Evolutionary conservation across 108 stramenopile genomes (phyloP).

Genomic region (Nitzschia palea): DNA sequence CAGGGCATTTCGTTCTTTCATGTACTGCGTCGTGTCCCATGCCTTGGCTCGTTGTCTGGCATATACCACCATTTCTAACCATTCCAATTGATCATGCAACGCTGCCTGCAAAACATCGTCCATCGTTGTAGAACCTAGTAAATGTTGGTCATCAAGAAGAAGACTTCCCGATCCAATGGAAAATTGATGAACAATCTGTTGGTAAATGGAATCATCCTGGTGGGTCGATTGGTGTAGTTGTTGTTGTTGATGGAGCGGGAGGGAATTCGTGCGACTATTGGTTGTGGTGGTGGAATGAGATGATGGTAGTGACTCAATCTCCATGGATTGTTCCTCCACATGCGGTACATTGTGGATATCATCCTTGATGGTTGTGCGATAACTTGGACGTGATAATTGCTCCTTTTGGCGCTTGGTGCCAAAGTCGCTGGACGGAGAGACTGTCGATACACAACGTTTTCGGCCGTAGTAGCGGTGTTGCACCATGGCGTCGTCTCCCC

Average conservation of each 20-base stretch:
- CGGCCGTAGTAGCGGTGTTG: too few relatives aligned
- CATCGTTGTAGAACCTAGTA: neutral
- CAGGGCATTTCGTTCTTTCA: neutral
- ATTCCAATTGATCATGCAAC: neutral
- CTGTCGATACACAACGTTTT: too few relatives aligned
- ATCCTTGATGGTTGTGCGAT: too few relatives aligned
- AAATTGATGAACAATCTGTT: slow-evolving; percentile 1
- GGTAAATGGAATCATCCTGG: neutral
- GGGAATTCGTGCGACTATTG: neutral
- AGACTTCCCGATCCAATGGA: neutral
- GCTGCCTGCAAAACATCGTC: neutral
- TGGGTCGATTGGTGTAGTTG: neutral
- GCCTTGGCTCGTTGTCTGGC: slow-evolving; percentile 1
- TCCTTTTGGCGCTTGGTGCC: too few relatives aligned
- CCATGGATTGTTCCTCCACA: neutral
- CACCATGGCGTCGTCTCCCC: too few relatives aligned
- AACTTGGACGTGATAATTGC: too few relatives aligned
- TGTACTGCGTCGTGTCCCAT: neutral
- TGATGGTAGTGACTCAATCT: too few relatives aligned
- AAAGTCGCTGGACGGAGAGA: too few relatives aligned
- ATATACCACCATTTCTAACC: neutral
- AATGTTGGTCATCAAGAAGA: neutral
- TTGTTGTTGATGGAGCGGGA: neutral
- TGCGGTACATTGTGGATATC: too few relatives aligned
- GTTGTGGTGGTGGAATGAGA: slow-evolving; percentile 12